phyloP scores from a whole-genome alignment of 768 basidiomycete genomes.

The Termitomyces sp. region DNA sequence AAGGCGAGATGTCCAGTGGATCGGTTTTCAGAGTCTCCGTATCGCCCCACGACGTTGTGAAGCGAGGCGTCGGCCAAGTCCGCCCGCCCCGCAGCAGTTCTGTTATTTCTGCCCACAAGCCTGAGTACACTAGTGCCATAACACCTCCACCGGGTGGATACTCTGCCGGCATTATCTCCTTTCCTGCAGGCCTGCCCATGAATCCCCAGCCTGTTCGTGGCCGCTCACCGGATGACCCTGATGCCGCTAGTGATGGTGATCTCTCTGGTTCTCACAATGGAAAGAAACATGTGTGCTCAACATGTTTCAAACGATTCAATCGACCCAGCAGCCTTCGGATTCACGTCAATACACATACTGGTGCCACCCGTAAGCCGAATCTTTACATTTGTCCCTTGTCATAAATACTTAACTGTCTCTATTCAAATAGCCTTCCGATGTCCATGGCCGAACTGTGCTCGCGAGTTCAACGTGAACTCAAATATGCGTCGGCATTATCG shows the following conservation, averaged over 20 bases:
- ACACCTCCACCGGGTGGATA: constrained; percentile 8
- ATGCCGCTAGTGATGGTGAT: constrained; percentile 20
- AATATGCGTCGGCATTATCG: constrained; percentile 82
- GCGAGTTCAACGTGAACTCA: constrained; percentile 80
- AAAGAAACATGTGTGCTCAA: constrained; percentile 47
- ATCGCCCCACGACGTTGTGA: background rate
- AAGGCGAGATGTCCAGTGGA: constrained; percentile 21
- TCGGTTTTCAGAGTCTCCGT: constrained; percentile 36
- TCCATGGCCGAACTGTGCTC: constrained; percentile 69
- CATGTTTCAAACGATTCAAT: constrained; percentile 64
- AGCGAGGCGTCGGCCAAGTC: constrained; percentile 6
- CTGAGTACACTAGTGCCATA: background rate
- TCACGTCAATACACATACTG: constrained; percentile 67
- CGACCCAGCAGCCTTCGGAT: constrained; percentile 65
- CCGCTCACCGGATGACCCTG: constrained; percentile 22
- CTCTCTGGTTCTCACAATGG: constrained; percentile 23
- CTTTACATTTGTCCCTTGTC: background rate
- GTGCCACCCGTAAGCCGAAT: constrained; percentile 56
- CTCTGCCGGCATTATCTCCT: constrained; percentile 24
- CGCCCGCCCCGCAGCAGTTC: constrained; percentile 12
- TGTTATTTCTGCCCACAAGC: background rate
- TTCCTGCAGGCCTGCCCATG: constrained; percentile 11
- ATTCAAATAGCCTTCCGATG: constrained; percentile 55
- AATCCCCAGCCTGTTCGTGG: background rate
- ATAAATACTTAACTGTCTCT: background rate